Percentiles rank a stretch among this genome's conserved stretches.
Conservation (phyloP, 2,329 filamentous ascomycete genomes). For the Catunica adiposa region DNA sequence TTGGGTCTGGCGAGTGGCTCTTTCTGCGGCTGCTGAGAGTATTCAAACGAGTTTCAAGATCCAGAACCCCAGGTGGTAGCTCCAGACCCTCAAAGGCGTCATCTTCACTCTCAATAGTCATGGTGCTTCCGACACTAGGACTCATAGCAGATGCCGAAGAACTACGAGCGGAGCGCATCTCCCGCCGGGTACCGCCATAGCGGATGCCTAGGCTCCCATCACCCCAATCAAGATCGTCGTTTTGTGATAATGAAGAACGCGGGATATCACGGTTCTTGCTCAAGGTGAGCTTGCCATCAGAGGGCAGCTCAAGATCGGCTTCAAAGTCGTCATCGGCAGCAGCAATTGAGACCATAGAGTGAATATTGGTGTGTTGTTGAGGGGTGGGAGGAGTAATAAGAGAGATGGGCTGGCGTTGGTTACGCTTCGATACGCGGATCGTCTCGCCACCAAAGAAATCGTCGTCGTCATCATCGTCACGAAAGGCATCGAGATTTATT, state of each 20-base stretch:
- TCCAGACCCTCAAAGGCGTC: constrained; percentile 83
- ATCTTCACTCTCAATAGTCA: constrained; percentile 84
- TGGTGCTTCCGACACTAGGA: constrained; percentile 79
- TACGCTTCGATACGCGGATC: constrained; percentile 49
- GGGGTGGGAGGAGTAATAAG: constrained; percentile 41
- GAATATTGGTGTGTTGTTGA: constrained; percentile 22
- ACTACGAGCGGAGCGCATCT: constrained; percentile 63
- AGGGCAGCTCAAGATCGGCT: constrained; percentile 53
- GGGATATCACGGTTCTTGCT: constrained; percentile 45
- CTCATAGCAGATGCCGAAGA: constrained; percentile 81
- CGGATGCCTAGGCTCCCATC: constrained; percentile 86
- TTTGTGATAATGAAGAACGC: constrained; percentile 33
- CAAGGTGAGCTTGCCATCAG: constrained; percentile 47
- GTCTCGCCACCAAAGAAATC: constrained; percentile 51
- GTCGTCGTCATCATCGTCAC: constrained; percentile 45
- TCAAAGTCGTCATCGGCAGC: constrained; percentile 51
- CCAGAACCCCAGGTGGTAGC: constrained; percentile 65
- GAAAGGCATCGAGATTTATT: constrained; percentile 46
- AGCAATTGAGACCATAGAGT: constrained; percentile 8
- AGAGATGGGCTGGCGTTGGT: constrained; percentile 35
- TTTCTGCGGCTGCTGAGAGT: constrained; percentile 51
- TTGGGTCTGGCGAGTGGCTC: constrained; percentile 37
- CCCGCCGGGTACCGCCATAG: constrained; percentile 70
- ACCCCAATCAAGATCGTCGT: constrained; percentile 81
- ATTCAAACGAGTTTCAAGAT: constrained; percentile 53